Evolutionary conservation across 768 basidiomycete genomes (phyloP).

Genomic region (Pleurotus eryngii): DNA sequence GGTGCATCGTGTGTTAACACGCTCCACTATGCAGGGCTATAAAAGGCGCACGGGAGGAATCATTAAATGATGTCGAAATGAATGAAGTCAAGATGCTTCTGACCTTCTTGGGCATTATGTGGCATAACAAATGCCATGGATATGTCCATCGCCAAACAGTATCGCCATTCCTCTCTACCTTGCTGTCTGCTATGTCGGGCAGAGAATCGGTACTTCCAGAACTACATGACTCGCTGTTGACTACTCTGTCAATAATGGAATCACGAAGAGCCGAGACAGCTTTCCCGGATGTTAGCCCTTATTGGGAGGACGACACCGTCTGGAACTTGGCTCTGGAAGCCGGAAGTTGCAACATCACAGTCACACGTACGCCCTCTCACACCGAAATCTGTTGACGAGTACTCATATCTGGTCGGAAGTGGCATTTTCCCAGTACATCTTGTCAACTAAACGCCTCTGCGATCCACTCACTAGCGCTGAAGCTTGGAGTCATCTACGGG

Average conservation of each 20-base stretch:
- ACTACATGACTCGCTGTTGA: conserved; percentile 34
- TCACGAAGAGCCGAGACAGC: conserved; percentile 9
- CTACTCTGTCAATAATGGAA: conserved; percentile 27
- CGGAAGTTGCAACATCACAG: conserved; percentile 27
- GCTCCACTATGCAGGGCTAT: not conserved
- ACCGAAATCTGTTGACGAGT: too few species aligned
- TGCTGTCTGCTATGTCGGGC: conserved; percentile 15
- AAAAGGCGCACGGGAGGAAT: not conserved
- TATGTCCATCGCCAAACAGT: conserved; percentile 16
- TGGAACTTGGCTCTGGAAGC: conserved; percentile 32
- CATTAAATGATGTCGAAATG: conserved; percentile 6
- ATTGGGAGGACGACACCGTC: conserved; percentile 29
- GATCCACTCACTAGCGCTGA: conserved; percentile 43
- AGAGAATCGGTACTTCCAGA: conserved; percentile 2
- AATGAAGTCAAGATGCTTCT: conserved; percentile 20
- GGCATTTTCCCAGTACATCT: conserved; percentile 43
- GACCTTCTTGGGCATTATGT: conserved; percentile 32
- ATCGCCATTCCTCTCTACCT: conserved; percentile 17
- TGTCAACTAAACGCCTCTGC: conserved; percentile 19
- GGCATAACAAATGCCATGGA: conserved; percentile 22
- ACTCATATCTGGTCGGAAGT: conserved; percentile 25
- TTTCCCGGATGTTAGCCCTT: conserved; percentile 10
- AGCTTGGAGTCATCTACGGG: conserved; percentile 52
- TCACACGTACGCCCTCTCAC: conserved; percentile 35
- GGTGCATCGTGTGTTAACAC: too few species aligned